phyloP scores from a whole-genome alignment of 2,329 filamentous ascomycete genomes.

The Pestalotiopsis sp. region DNA sequence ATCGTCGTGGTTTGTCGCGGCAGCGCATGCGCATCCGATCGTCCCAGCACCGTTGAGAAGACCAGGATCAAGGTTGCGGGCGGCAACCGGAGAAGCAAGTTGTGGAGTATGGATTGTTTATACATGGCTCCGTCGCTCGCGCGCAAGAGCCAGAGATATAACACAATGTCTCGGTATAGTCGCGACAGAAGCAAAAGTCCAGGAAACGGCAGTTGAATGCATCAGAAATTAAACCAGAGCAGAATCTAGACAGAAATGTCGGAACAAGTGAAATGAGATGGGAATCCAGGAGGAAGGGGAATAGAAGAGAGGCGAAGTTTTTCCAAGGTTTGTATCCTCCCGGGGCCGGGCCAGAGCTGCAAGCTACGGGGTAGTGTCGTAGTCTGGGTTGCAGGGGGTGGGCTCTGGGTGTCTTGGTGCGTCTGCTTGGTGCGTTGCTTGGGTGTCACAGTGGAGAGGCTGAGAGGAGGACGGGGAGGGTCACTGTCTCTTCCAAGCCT shows the following conservation, averaged over 20 bases:
- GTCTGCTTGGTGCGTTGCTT: neutral
- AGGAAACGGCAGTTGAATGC: neutral
- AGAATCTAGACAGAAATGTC: neutral
- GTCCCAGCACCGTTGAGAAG: conserved; percentile 34
- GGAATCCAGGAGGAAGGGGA: neutral
- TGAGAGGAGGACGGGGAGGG: neutral
- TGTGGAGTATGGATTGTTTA: conserved; percentile 27
- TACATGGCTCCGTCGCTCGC: conserved; percentile 27
- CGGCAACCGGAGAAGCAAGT: conserved; percentile 38
- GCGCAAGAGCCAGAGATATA: neutral
- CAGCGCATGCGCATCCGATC: conserved; percentile 39
- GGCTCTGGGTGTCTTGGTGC: neutral
- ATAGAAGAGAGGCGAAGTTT: neutral
- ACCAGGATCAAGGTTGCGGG: conserved; percentile 36
- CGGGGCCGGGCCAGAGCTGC: neutral
- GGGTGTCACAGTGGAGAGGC: neutral
- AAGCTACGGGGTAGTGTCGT: neutral
- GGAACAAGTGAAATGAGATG: neutral
- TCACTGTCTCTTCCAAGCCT: neutral
- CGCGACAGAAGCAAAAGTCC: neutral
- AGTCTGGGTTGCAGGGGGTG: neutral
- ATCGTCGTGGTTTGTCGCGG: conserved; percentile 43
- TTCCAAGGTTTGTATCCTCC: neutral
- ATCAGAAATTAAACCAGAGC: neutral
- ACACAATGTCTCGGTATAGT: neutral